Conservation (phyloP, 257 asterid genomes). For the Solanum chmielewskii region DNA sequence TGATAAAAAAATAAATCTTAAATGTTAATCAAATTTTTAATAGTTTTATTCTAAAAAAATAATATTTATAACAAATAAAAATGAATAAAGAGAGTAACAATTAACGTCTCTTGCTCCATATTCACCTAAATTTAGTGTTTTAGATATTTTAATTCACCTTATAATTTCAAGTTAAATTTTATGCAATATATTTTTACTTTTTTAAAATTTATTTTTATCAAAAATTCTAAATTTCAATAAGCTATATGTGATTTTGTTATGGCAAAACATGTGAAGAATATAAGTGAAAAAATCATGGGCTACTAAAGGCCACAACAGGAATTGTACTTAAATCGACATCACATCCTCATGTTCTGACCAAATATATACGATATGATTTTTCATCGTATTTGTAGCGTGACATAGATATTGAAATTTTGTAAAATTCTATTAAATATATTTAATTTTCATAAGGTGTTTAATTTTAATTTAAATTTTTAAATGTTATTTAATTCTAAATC, state of each 20-base stretch:
- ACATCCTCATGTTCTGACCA: background rate
- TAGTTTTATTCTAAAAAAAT: too few relatives aligned
- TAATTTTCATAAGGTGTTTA: too few relatives aligned
- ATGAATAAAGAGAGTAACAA: too few relatives aligned
- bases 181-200: background rate
- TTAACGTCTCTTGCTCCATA: background rate
- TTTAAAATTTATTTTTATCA: background rate
- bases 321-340: background rate
- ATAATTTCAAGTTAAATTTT: background rate
- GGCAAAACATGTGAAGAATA: background rate
- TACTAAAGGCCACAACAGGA: background rate
- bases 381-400: background rate
- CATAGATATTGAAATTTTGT: too few relatives aligned
- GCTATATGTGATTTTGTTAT: background rate
- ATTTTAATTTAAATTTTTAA: too few relatives aligned
- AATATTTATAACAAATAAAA: too few relatives aligned
- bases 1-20: too few relatives aligned
- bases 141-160: background rate
- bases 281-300: background rate
- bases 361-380: background rate
- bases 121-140: background rate
- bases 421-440: too few relatives aligned
- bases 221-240: background rate
- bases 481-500: fast-evolving
- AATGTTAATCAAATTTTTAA: too few relatives aligned